Conservation (phyloP, 2,329 filamentous ascomycete species). For the Myriangium duriaei region DNA sequence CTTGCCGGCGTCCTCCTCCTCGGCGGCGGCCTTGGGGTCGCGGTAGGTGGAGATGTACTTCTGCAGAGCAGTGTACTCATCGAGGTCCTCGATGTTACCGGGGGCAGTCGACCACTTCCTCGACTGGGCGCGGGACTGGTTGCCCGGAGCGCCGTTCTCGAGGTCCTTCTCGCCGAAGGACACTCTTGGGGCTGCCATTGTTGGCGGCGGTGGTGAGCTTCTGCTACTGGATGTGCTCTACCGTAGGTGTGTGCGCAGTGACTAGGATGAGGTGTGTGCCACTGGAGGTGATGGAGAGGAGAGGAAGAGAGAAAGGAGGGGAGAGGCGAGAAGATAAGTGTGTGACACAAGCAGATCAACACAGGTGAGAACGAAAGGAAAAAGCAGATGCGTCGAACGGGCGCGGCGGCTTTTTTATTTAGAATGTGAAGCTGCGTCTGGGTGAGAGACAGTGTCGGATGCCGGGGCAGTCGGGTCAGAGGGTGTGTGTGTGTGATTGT, state of each 20-base stretch:
- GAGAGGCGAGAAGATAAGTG: slow-evolving; percentile 1
- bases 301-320: slow-evolving; percentile 4
- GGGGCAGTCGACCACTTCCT: slow-evolving; percentile 29
- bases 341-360: slow-evolving; percentile 8
- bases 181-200: slow-evolving; percentile 27
- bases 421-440: background rate
- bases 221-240: slow-evolving; percentile 5
- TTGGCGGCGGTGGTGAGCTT: slow-evolving; percentile 11
- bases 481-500: background rate
- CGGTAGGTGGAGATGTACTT: slow-evolving; percentile 56
- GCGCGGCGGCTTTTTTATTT: background rate
- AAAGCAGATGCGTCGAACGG: background rate
- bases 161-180: slow-evolving; percentile 29
- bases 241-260: background rate
- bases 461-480: background rate
- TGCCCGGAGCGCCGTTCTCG: slow-evolving; percentile 22
- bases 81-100: slow-evolving; percentile 35
- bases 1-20: slow-evolving; percentile 27
- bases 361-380: slow-evolving; percentile 1
- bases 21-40: slow-evolving; percentile 42
- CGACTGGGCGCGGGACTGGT: slow-evolving; percentile 19
- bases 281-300: slow-evolving; percentile 3
- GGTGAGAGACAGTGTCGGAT: background rate
- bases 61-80: slow-evolving; percentile 54
- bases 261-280: background rate